Conservation (phyloP, 306 rosid genomes). For the Coriaria nepalensis region DNA sequence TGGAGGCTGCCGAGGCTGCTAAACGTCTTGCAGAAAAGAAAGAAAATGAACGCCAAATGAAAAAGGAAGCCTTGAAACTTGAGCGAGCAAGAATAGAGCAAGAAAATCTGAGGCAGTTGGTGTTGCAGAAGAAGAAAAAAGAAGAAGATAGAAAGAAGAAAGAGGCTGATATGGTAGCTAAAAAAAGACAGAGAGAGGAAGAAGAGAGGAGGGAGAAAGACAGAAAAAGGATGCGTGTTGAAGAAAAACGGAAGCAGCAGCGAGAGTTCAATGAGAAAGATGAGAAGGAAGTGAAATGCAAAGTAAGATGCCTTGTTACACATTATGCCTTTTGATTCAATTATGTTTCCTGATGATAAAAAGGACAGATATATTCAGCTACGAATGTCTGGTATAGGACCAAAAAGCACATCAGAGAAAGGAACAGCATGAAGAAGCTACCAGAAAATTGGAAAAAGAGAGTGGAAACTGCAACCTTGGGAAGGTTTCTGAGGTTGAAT, state of each 20-base stretch:
- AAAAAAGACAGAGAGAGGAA: conserved; percentile 81
- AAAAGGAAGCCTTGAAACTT: conserved; percentile 61
- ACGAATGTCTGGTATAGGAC: conserved; percentile 35
- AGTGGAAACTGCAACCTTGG: conserved; percentile 12
- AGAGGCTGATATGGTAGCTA: conserved; percentile 56
- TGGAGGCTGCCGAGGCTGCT: conserved; percentile 82
- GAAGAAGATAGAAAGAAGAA: conserved; percentile 68
- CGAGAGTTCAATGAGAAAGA: conserved; percentile 41
- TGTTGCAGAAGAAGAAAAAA: conserved; percentile 52
- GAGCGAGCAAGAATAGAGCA: conserved; percentile 55
- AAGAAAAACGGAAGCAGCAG: conserved; percentile 43
- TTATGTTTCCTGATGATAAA: background rate
- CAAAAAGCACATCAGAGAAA: conserved; percentile 29
- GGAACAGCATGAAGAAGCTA: conserved; percentile 27
- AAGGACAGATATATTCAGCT: background rate
- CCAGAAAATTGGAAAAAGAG: conserved; percentile 19
- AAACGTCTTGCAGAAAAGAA: conserved; percentile 68
- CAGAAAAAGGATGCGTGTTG: conserved; percentile 57
- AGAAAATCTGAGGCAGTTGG: conserved; percentile 45
- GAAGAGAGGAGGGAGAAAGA: conserved; percentile 69
- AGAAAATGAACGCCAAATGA: conserved; percentile 83
- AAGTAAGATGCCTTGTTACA: conserved; percentile 23
- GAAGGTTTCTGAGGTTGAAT: conserved; percentile 25
- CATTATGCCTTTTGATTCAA: background rate
- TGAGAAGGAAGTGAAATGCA: conserved; percentile 23